These are phyloP conservation scores for Daldinia sp. DNA, from an alignment of 2,329 filamentous ascomycete species.

Conservation along the genomic window DNA sequence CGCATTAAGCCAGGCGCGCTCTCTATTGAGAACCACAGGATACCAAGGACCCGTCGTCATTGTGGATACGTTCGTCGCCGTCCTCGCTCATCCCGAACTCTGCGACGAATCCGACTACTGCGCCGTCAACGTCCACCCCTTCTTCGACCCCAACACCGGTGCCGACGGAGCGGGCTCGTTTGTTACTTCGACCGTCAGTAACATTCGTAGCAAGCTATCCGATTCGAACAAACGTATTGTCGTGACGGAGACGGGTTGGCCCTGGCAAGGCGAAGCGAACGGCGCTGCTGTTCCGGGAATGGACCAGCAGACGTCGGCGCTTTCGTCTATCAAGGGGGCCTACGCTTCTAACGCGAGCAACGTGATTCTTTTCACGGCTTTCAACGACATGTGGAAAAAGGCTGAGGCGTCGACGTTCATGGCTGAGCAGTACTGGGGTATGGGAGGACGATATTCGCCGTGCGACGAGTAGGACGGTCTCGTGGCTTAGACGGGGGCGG, in stretches of 20 bases:
- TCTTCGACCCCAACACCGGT: slow-evolving; percentile 76
- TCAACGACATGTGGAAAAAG: slow-evolving; percentile 83
- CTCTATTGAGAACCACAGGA: slow-evolving; percentile 69
- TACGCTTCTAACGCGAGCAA: slow-evolving; percentile 65
- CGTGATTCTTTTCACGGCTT: slow-evolving; percentile 81
- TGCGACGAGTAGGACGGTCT: slow-evolving; percentile 43
- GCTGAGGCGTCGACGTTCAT: slow-evolving; percentile 72
- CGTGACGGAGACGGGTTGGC: slow-evolving; percentile 89
- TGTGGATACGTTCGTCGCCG: slow-evolving; percentile 81
- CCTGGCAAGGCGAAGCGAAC: slow-evolving; percentile 74
- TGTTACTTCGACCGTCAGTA: slow-evolving; percentile 67
- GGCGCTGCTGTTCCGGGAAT: slow-evolving; percentile 74
- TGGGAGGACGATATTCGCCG: slow-evolving; percentile 55
- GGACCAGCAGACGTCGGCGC: slow-evolving; percentile 74
- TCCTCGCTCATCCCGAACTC: slow-evolving; percentile 74
- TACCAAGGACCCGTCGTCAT: slow-evolving; percentile 81
- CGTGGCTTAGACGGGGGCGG: not conserved
- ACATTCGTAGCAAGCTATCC: slow-evolving; percentile 58
- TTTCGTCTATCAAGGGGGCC: slow-evolving; percentile 71
- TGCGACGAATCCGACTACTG: slow-evolving; percentile 82
- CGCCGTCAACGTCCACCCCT: slow-evolving; percentile 85
- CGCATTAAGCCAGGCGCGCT: slow-evolving; percentile 69
- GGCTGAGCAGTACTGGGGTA: slow-evolving; percentile 83
- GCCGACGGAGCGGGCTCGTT: slow-evolving; percentile 75
- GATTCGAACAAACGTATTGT: slow-evolving; percentile 69